These are phyloP conservation scores for Penicillium odoratum DNA, from an alignment of 495 filamentous ascomycete species.

Conservation along the genomic window DNA sequence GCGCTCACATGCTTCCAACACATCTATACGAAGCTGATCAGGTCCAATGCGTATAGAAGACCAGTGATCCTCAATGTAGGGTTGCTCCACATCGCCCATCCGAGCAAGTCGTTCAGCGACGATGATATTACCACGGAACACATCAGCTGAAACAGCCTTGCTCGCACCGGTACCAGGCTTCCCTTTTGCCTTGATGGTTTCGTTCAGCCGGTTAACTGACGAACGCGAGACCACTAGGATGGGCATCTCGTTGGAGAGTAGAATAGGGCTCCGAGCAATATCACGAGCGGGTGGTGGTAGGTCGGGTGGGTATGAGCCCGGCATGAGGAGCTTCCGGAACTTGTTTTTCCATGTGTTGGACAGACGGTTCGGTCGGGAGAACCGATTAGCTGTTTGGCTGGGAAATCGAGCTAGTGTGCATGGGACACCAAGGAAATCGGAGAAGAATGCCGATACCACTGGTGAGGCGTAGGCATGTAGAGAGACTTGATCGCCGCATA, in stretches of 20 bases:
- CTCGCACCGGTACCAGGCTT: constrained; percentile 24
- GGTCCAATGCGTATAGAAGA: constrained; percentile 38
- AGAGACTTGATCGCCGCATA: constrained; percentile 76
- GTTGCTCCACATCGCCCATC: constrained; percentile 43
- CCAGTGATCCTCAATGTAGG: constrained; percentile 58
- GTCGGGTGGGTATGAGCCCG: constrained; percentile 58
- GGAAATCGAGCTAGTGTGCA: constrained; percentile 83
- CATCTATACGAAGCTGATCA: constrained; percentile 52
- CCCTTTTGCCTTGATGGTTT: constrained; percentile 57
- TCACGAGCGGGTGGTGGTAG: constrained; percentile 45
- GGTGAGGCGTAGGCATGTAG: constrained; percentile 65
- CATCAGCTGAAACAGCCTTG: constrained; percentile 64
- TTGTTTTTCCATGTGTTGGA: constrained; percentile 22
- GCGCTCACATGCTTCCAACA: constrained; percentile 78
- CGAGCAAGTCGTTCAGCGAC: constrained; percentile 54
- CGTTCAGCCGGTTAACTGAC: constrained; percentile 76
- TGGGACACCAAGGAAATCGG: constrained; percentile 66
- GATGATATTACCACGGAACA: constrained; percentile 84
- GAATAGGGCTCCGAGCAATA: constrained; percentile 53
- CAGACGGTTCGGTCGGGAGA: constrained; percentile 50
- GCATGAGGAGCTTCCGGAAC: constrained; percentile 47
- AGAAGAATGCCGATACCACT: constrained; percentile 71
- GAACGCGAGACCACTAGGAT: constrained; percentile 80
- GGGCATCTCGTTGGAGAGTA: constrained; percentile 88
- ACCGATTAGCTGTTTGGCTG: constrained; percentile 57